These are phyloP conservation scores for Apophysomyces sp. DNA, from an alignment of 371 early-diverging fungal genomes.

Conservation along the genomic window DNA sequence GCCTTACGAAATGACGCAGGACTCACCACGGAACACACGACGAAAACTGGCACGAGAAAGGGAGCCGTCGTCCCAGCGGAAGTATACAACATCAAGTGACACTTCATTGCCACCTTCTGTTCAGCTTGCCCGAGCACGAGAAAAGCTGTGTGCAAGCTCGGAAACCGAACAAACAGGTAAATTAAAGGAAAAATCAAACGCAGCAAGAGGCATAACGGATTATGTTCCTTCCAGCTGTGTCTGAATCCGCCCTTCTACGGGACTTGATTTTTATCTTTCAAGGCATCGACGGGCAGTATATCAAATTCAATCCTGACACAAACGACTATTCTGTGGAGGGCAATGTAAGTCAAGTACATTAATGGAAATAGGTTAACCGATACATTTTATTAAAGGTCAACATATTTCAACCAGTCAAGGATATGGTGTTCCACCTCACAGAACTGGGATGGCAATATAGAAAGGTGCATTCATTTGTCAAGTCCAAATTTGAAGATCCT, in stretches of 20 bases:
- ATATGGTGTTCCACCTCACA: conserved; percentile 55
- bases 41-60: conserved; percentile 30
- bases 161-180: background rate
- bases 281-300: conserved; percentile 88
- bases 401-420: conserved; percentile 58
- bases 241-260: conserved; percentile 72
- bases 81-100: conserved; percentile 4
- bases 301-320: conserved; percentile 58
- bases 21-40: conserved; percentile 29
- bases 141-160: conserved; percentile 8
- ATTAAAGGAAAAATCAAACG: no score
- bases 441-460: conserved; percentile 78
- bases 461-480: conserved; percentile 51
- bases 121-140: conserved; percentile 33
- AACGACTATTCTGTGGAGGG: conserved; percentile 54
- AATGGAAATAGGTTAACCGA: background rate
- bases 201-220: no score
- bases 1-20: conserved; percentile 18
- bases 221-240: conserved; percentile 36
- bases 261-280: conserved; percentile 92
- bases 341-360: conserved; percentile 42
- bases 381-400: conserved; percentile 25
- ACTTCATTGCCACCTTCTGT: conserved; percentile 25
- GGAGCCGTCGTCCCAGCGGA: background rate
- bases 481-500: conserved; percentile 36